Evolutionary conservation across 192 early-diverging fungal species (phyloP), one percentile per base, ranked within the genome.

Genomic region (Pilobolus umbonatus): DNA sequence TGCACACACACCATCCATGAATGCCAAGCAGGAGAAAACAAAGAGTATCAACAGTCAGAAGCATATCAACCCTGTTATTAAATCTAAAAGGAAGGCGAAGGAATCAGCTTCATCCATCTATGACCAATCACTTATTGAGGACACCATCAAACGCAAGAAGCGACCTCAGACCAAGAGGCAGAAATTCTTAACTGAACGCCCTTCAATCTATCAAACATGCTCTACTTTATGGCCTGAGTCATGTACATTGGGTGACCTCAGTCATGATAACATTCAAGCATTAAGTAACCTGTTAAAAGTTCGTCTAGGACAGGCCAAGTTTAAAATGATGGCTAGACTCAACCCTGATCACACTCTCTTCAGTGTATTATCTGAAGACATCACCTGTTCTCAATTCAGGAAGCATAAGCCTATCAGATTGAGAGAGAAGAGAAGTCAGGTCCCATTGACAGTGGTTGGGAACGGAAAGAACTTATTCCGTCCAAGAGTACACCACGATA

Each of bases 391-490:
- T 14, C 28, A 54, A 5, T 35, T 21, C 25, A 54, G 38, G 38
- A 5, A 25, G 12, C 34, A 2, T 36, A 22, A 14, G 12, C n/a
- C 21, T 10, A 38, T 35, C 22, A 19, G 25, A 5, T 34, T 54
- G 15, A 32, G 21, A 11, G 21, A 35, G 6, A 47, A 25, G n/a
- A 42, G 32, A 8, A 17, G 17, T 32, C 44, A 59, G 15, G 32
- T 32, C 17, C 31, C 29, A 24, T 24, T 48, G 8, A 6, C 32
- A 2, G 45, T 48, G 24, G 32, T 59, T 2, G 57, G 57, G 6
- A 59, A 59, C 35, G 57, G 57, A 17, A 54, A 54, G 6, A 54
- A 54, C 15, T 14, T 54, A 14, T 54, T 54, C 7, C 28, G 52
- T 22, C 28, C 34, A 54, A 35, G 19, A 4, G 39, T n/a, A n/a